Evolutionary conservation across 495 filamentous ascomycete genomes (phyloP), one percentile per base, ranked within the genome.

Genomic region (Aspergillus sparsus): DNA sequence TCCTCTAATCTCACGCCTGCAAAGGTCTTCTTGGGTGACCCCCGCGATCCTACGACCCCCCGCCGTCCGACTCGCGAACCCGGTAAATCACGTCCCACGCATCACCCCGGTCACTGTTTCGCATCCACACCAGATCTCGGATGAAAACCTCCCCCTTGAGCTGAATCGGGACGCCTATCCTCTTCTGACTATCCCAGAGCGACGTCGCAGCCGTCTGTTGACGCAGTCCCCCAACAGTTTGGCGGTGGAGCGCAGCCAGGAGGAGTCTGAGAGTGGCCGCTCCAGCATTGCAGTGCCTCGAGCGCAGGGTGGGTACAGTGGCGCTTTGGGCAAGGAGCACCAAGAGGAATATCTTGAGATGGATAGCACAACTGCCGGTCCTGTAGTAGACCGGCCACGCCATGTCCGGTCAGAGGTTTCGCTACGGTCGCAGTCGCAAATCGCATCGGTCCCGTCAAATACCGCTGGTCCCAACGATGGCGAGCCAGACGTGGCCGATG

Each of bases 271-370:
- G 60, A 87, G 84, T 62, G 79, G 83, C 37, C 82, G 84, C 61
- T 87, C 84, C 8, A 83, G 87, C 68, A 84, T 90, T 62, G 87
- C 81, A 46, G 76, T 93, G 49, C 89, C 89, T 53, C 79, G 73
- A 41, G 83, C 84, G 57, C 74, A 75, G 56, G 71, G 21, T 27
- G 21, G 78, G 57, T 72, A 73, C 52, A 79, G 76, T 57, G 63
- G 62, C 41, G 54, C 53, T 33, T 66, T 69, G 50, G 70, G 84
- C 57, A 60, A 74, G 7, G 61, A 69, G 6, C 76, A 72, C 13
- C 72, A 71, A 15, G 70, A 57, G 41, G 73, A 71, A 6, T 68
- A 72, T 54, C 51, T 77, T 7, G 57, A 65, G 0, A 61, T 72
- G 49, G 69, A 73, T 41, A 62, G 35, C 51, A 59, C 27, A 55